Percentiles rank a stretch among this genome's conserved stretches.
Evolutionary conservation across 495 filamentous ascomycete species (phyloP).

Genomic region (Hyaloscypha finlandica): DNA sequence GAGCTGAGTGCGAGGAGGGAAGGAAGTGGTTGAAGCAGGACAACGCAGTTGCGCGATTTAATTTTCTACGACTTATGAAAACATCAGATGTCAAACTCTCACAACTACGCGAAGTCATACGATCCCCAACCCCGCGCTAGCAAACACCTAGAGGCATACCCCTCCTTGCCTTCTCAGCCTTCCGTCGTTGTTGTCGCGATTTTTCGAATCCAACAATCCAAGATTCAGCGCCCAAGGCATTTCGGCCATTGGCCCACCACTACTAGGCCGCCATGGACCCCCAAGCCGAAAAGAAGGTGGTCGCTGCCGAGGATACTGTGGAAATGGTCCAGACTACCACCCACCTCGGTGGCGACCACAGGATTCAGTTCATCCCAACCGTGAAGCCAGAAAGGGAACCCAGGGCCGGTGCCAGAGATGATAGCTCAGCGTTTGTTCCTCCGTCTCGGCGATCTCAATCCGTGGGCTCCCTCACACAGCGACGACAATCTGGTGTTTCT

Average conservation of each 20-base stretch:
- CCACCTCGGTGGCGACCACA: constrained; percentile 12
- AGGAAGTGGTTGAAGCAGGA: background rate
- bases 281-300: background rate
- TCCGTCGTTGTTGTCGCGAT: background rate
- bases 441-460: background rate
- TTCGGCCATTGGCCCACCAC: background rate
- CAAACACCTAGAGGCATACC: background rate
- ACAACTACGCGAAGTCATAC: background rate
- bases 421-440: constrained; percentile 9
- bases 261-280: background rate
- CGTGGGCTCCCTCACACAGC: background rate
- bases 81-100: background rate
- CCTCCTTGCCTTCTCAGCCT: background rate
- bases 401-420: constrained; percentile 6
- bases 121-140: background rate
- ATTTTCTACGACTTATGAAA: background rate
- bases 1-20: background rate
- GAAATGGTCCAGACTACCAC: constrained; percentile 6
- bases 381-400: constrained; percentile 15
- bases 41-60: background rate
- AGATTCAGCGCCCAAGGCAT: background rate
- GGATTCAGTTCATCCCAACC: constrained; percentile 27
- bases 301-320: background rate
- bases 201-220: background rate
- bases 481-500: constrained; percentile 26